Evolutionary conservation across 768 basidiomycete species (phyloP).

Genomic region (Podaxis sp.): DNA sequence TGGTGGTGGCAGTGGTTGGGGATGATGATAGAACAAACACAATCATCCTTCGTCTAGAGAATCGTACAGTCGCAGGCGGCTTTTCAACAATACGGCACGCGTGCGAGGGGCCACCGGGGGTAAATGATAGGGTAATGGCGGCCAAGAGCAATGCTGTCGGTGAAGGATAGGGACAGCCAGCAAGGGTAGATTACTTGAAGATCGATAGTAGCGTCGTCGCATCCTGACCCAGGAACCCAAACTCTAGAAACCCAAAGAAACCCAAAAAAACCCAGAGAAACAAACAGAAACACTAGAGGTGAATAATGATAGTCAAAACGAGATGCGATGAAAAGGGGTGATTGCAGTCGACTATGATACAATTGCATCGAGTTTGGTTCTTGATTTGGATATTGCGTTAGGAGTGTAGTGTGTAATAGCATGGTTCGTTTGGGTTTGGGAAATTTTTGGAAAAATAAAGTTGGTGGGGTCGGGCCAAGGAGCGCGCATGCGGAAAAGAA

Average conservation of each 20-base stretch:
- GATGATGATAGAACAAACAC: slow-evolving; percentile 10
- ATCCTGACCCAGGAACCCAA: slow-evolving; percentile 10
- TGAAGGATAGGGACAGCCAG: slow-evolving; percentile 1
- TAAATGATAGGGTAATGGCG: slow-evolving; percentile 2
- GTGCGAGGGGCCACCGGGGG: not conserved
- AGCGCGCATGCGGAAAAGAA: slow-evolving; percentile 8
- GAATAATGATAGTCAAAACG: slow-evolving; percentile 17
- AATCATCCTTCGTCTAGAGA: slow-evolving; percentile 14
- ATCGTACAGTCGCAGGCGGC: slow-evolving; percentile 12
- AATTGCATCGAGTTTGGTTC: slow-evolving; percentile 13
- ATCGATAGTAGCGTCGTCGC: slow-evolving; percentile 7
- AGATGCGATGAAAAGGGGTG: not conserved
- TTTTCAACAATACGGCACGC: slow-evolving; percentile 7
- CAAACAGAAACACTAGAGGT: slow-evolving; percentile 14
- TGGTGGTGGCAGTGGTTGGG: not conserved
- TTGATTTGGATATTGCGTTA: slow-evolving; percentile 8
- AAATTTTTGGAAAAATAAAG: slow-evolving; percentile 5
- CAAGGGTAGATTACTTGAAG: slow-evolving; percentile 9
- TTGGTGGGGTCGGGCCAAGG: slow-evolving; percentile 6
- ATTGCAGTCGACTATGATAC: slow-evolving; percentile 18
- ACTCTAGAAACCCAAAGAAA: slow-evolving; percentile 11
- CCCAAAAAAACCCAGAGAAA: slow-evolving; percentile 12
- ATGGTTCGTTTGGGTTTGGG: slow-evolving; percentile 9
- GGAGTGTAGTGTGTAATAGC: slow-evolving; percentile 4
- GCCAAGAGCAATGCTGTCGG: not conserved